Evolutionary conservation across 805 yeast species (phyloP), one percentile per base, ranked within the genome.

Genomic region (Wickerhamiella slavikovae): DNA sequence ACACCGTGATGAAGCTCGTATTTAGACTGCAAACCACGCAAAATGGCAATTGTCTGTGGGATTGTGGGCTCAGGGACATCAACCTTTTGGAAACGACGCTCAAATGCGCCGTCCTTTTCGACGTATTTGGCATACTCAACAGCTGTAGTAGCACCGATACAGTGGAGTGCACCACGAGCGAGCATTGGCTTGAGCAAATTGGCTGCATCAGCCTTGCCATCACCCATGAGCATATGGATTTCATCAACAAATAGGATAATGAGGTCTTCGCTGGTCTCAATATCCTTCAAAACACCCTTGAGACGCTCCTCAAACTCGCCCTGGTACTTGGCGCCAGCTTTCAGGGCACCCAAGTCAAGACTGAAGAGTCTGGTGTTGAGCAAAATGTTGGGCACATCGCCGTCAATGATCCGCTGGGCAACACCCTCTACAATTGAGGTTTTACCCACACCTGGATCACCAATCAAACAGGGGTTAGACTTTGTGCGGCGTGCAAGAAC

Each of bases 371-470:
- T 71, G 38, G 93, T 71, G 34, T 70, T 70, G 36, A 77, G 76
- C 40, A 89, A 61, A 38, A 85, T 79, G 16, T 71, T 66, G 25
- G 98, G 98, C 11, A 89, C 93, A 54, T 89, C 98, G 38, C 78
- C 78, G 47, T 89, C 95, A 35, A 89, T 71, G 38, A 89, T 80
- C 57, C 98, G 67, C 55, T 85, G 96, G 9, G 98, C 96, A 33
- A 89, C 95, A 45, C 96, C 98, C 58, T 89, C 98, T 30, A 89
- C 93, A 43, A 89, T 85, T 18, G 93, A 78, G 22, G 98, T 89
- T 58, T 89, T 89, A 64, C 98, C 98, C 31, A 89, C 95, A 69
- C 98, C 98, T 24, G 98, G 94, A 47, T 89, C 98, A 63, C 98
- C 98, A 45, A 89, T 82, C 35, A 89, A 58, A 44, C 93, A 89